phyloP scores from a whole-genome alignment of 1,284 basidiomycete species.

The Ustilago trichophora region DNA sequence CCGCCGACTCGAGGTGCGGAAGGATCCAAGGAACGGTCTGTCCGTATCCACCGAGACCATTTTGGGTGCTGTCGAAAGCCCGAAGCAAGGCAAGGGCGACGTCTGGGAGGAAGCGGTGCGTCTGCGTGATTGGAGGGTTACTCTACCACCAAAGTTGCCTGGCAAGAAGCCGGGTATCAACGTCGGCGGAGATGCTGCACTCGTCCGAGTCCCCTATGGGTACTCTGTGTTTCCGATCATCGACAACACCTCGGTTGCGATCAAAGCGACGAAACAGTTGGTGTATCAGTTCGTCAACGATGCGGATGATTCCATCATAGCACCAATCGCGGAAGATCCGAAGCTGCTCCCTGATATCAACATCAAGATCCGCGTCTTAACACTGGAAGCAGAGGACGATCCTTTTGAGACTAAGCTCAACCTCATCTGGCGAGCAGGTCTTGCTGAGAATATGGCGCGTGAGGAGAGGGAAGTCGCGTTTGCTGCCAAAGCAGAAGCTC shows the following conservation, averaged over 20 bases:
- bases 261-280: constrained; percentile 69
- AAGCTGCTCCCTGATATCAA: constrained; percentile 70
- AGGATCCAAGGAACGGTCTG: constrained; percentile 44
- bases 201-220: constrained; percentile 80
- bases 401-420: constrained; percentile 83
- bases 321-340: constrained; percentile 58
- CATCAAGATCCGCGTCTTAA: constrained; percentile 73
- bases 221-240: constrained; percentile 74
- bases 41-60: constrained; percentile 65
- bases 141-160: constrained; percentile 16
- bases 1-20: constrained; percentile 56
- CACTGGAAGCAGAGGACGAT: constrained; percentile 85
- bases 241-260: constrained; percentile 67
- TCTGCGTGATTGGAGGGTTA: constrained; percentile 74
- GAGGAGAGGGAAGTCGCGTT: constrained; percentile 84
- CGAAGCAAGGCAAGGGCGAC: constrained; percentile 20
- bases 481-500: constrained; percentile 74
- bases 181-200: constrained; percentile 75
- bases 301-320: constrained; percentile 53
- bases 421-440: constrained; percentile 80
- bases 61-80: constrained; percentile 69
- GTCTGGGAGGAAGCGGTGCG: constrained; percentile 83
- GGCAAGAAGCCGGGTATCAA: constrained; percentile 42
- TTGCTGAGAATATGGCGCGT: constrained; percentile 79
- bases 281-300: constrained; percentile 67